phyloP scores from a whole-genome alignment of 192 early-diverging fungal species.

The Gigaspora rosea region DNA sequence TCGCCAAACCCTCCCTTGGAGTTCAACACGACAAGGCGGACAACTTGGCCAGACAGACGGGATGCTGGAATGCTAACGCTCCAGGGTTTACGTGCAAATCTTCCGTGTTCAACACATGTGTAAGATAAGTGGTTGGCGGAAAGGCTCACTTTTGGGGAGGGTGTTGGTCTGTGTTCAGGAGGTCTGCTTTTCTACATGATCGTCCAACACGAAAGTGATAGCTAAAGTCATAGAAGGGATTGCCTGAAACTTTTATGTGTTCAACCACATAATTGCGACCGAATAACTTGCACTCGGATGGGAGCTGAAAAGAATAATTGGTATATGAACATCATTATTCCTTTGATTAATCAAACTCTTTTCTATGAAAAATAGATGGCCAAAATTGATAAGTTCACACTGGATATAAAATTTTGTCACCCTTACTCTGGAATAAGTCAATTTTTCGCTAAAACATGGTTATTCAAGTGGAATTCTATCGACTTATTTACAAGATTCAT shows the following conservation, averaged over 20 bases:
- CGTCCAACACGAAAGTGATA: conserved; percentile 25
- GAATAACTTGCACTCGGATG: conserved; percentile 23
- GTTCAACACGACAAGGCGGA: conserved; percentile 27
- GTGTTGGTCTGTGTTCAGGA: conserved; percentile 22
- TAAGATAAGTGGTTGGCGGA: conserved; percentile 28
- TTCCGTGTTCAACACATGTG: conserved; percentile 31
- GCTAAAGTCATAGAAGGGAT: conserved; percentile 7
- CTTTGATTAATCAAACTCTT: neutral
- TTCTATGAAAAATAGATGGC: conserved; percentile 15
- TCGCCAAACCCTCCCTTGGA: conserved; percentile 26
- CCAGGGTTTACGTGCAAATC: conserved; percentile 32
- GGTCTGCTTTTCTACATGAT: conserved; percentile 17
- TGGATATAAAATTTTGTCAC: conserved; percentile 7
- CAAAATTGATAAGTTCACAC: conserved; percentile 20
- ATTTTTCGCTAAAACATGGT: conserved; percentile 19
- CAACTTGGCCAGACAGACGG: conserved; percentile 19
- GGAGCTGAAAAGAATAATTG: conserved; percentile 7
- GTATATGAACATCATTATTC: neutral
- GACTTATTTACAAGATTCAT: conserved; percentile 25
- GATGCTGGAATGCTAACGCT: conserved; percentile 28
- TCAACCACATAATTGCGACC: conserved; percentile 19
- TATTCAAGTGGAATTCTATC: conserved; percentile 2
- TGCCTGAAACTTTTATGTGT: conserved; percentile 14
- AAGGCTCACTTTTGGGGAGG: conserved; percentile 17
- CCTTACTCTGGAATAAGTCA: neutral